A percentile compares a stretch with the other conserved stretches of the same genome.
phyloP scores from a whole-genome alignment of 2,329 filamentous ascomycete genomes.

The Sporothrix phasma region DNA sequence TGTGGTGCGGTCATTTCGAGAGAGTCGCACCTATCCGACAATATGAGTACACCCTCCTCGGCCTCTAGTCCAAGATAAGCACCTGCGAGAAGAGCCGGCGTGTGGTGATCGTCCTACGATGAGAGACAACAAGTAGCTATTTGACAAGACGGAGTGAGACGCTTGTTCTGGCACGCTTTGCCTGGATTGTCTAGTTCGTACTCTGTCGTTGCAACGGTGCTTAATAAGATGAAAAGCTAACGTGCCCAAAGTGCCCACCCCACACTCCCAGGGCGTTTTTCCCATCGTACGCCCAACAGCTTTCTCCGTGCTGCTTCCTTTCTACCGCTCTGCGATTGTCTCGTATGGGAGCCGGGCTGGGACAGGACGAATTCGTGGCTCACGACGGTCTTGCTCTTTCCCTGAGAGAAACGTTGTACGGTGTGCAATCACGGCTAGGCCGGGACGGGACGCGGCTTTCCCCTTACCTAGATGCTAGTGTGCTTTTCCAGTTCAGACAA shows the following conservation, averaged over 20 bases:
- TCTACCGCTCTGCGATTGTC: not conserved
- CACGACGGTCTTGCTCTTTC: too few species aligned
- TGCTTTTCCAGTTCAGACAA: not conserved
- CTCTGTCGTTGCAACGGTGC: not conserved
- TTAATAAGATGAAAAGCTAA: too few species aligned
- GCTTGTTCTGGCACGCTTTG: not conserved
- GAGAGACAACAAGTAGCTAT: not conserved
- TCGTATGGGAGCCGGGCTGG: too few species aligned
- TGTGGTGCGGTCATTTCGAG: not conserved
- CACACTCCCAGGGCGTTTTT: not conserved
- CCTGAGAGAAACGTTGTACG: too few species aligned
- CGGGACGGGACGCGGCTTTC: constrained; percentile 5
- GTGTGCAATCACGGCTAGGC: too few species aligned
- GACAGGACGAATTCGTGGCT: not conserved
- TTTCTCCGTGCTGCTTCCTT: not conserved
- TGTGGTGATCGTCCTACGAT: not conserved
- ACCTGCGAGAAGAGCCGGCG: not conserved
- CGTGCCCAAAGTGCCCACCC: too few species aligned
- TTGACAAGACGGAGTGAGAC: not conserved
- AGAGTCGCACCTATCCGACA: not conserved
- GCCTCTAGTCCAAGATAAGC: not conserved
- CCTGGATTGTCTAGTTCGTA: not conserved
- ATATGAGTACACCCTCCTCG: not conserved
- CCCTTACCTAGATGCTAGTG: not conserved
- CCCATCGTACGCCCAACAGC: not conserved